Evolutionary conservation across 805 yeast genomes (phyloP).

Genomic region (Candida schatavii): DNA sequence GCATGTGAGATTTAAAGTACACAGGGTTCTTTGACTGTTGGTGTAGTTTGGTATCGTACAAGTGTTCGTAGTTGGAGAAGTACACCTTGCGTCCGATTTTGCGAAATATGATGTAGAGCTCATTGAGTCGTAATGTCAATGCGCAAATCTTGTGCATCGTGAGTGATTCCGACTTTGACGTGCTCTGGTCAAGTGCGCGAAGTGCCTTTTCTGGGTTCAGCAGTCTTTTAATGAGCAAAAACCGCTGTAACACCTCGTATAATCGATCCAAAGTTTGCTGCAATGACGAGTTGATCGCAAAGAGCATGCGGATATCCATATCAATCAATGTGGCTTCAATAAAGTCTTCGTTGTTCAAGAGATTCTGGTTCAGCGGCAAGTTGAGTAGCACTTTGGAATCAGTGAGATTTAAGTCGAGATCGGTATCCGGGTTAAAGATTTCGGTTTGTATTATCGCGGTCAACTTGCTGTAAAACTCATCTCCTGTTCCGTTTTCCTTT

Average conservation of each 20-base stretch:
- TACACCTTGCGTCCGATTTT: conserved; percentile 47
- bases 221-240: conserved; percentile 10
- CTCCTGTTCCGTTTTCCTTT: conserved; percentile 5
- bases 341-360: conserved; percentile 14
- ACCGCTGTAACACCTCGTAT: conserved; percentile 10
- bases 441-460: conserved; percentile 17
- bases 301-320: conserved; percentile 35
- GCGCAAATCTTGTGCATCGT: conserved; percentile 48
- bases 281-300: conserved; percentile 23
- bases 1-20: conserved; percentile 22
- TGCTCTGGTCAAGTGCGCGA: not conserved
- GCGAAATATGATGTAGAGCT: conserved; percentile 45
- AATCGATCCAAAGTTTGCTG: conserved; percentile 24
- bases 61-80: conserved; percentile 40
- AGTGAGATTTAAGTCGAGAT: conserved; percentile 23
- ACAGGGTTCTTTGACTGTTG: conserved; percentile 23
- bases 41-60: conserved; percentile 41
- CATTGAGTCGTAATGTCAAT: conserved; percentile 46
- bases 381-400: conserved; percentile 14
- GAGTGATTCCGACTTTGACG: conserved; percentile 33
- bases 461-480: conserved; percentile 7
- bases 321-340: conserved; percentile 33
- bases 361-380: conserved; percentile 14
- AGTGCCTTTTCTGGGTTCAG: conserved; percentile 11
- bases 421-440: conserved; percentile 16